Conservation (phyloP, 2,329 filamentous ascomycete species). For the Fusarium sp. region DNA sequence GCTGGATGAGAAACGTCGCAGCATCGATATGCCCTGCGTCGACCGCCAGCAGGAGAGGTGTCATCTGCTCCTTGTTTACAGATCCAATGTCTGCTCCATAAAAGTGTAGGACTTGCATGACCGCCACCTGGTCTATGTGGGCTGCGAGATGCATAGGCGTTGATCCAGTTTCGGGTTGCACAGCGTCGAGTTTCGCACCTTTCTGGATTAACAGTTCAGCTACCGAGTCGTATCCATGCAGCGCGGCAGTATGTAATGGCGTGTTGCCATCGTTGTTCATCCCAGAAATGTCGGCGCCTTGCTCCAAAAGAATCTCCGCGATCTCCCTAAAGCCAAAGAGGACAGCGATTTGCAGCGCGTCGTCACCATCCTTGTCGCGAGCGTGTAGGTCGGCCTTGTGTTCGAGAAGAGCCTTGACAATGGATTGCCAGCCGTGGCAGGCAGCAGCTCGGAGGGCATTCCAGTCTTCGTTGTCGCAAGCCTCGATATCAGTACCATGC, state of each 20-base stretch:
- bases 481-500: background rate
- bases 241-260: background rate
- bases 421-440: background rate
- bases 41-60: background rate
- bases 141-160: background rate
- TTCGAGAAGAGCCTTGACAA: background rate
- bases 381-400: background rate
- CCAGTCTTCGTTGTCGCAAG: background rate
- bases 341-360: background rate
- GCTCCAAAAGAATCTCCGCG: background rate
- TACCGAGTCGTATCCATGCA: background rate
- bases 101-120: background rate
- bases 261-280: background rate
- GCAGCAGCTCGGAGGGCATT: background rate
- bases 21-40: background rate
- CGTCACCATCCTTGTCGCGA: background rate
- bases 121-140: background rate
- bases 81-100: background rate
- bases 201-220: background rate
- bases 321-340: background rate
- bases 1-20: background rate
- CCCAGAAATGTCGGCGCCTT: background rate
- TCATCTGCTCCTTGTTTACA: background rate
- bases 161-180: background rate
- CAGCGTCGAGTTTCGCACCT: background rate